Conservation (phyloP, 208 protist genomes). For the Strigomonas culicis region DNA sequence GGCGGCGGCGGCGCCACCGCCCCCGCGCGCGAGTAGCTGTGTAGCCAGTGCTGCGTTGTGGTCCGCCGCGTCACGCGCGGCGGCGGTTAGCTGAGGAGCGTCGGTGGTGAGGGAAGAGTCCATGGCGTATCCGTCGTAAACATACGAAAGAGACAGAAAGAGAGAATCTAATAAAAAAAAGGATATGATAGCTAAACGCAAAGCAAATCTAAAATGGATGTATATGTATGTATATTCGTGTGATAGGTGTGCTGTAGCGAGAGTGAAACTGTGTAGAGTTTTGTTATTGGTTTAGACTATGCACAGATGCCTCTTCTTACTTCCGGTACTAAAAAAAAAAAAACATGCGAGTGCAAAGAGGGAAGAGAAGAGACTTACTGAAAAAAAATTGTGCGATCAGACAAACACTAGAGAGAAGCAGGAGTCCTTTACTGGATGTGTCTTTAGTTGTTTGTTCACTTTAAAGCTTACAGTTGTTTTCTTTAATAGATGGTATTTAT, state of each 20-base stretch:
- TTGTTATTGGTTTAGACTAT: not conserved
- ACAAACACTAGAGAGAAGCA: conserved; percentile 18
- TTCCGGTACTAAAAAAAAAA: conserved; percentile 12
- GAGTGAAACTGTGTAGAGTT: no score
- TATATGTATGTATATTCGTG: no score
- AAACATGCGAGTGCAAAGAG: conserved; percentile 10
- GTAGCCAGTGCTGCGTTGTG: not conserved
- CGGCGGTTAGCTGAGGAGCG: no score
- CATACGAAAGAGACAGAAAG: conserved; percentile 8
- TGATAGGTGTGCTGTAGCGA: no score
- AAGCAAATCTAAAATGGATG: not conserved
- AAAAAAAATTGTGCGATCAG: conserved; percentile 14
- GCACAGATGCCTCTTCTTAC: not conserved
- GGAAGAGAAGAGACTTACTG: conserved; percentile 1
- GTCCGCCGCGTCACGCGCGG: no score
- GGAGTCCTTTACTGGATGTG: conserved; percentile 13
- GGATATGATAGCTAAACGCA: not conserved
- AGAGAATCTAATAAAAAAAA: conserved; percentile 8
- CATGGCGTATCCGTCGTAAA: not conserved
- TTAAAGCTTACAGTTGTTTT: no score
- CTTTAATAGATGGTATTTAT: not conserved
- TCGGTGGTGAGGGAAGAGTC: no score
- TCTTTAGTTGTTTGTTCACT: conserved; percentile 11
- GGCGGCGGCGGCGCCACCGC: no score
- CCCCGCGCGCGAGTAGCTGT: not conserved